Base-by-base conservation (phyloP, 805 yeast species). In the Wickerhamomyces rabaulensis region DNA sequence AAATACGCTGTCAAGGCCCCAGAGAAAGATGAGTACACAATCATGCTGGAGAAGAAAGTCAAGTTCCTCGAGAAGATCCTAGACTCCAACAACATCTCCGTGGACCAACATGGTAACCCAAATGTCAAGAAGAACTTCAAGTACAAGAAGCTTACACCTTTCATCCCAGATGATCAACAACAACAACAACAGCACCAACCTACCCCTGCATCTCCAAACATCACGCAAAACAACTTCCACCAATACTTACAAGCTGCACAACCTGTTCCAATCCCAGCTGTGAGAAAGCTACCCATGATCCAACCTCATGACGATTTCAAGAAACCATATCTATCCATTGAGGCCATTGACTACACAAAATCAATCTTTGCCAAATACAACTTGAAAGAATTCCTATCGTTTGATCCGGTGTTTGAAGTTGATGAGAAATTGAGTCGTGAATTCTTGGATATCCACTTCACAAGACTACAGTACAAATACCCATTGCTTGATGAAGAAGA, bases 11-110 rank as follows among this genome's bases (percentile, higher is more conserved):
- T 64, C 5, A 69, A 65, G 51, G 62, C 67, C 12, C 73, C 72
- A 12, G 63, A 62, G 6, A 79, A 78, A 55, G 80, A 79, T 53
- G 83, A 78, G 31, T 81, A 82, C 55, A 80, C 85, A 0, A 47
- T 68, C 15, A 69, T 78, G 58, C 57, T 82, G 46, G 87, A 82
- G 53, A 75, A 74, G 47, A 76, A 76, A 55, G 70, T 82, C 31
- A 70, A 70, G 44, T 74, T 69, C 44, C 56, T 82, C 40, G 85
- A 82, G 52, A 71, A 68, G 39, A 48, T 76, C 25, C 55, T 79
- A 25, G 75, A 74, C 42, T 49, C 61, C 7, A 53, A 55, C 37
- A 54, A 56, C 50, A 52, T 56, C 43, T 43, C 48, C 31, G 49
- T 57, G 27, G 60, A 55, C 39, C 62, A 63, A 31, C 56, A 51